These are phyloP conservation scores for Coriolopsis trogii DNA, from an alignment of 1,284 basidiomycete species.

Conservation along the genomic window DNA sequence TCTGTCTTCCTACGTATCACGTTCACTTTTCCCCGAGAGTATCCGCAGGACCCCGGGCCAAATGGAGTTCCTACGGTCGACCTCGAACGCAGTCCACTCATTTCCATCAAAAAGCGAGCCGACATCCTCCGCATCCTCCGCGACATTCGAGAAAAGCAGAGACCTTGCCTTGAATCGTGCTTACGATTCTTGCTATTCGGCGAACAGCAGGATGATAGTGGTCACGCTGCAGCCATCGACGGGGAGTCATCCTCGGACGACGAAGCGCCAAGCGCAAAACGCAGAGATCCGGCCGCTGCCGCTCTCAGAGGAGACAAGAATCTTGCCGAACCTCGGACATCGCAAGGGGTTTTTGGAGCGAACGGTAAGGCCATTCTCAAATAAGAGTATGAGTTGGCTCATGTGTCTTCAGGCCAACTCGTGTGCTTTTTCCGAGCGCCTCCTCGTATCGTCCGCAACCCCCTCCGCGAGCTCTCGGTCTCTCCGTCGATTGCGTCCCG, in stretches of 20 bases:
- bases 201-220: conserved; percentile 46
- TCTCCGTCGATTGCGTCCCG: conserved; percentile 45
- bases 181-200: conserved; percentile 78
- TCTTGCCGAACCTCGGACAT: conserved; percentile 77
- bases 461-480: conserved; percentile 50
- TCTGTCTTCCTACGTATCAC: conserved; percentile 87
- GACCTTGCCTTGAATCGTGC: conserved; percentile 84
- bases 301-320: conserved; percentile 70
- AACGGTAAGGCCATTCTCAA: conserved; percentile 57
- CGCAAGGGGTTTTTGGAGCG: conserved; percentile 84
- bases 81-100: conserved; percentile 81
- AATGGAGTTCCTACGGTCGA: conserved; percentile 78
- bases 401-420: conserved; percentile 62
- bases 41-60: conserved; percentile 66
- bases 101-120: conserved; percentile 75
- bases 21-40: conserved; percentile 86
- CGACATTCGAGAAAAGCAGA: conserved; percentile 65
- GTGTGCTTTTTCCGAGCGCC: conserved; percentile 85
- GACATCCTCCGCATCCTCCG: conserved; percentile 78
- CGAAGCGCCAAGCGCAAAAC: conserved; percentile 42
- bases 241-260: conserved; percentile 57
- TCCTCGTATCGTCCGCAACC: conserved; percentile 66
- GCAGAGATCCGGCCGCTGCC: conserved; percentile 52
- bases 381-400: not conserved
- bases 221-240: conserved; percentile 45